Base-by-base conservation (phyloP, 345 rosid genomes). In the Aquilaria yunnanensis region DNA sequence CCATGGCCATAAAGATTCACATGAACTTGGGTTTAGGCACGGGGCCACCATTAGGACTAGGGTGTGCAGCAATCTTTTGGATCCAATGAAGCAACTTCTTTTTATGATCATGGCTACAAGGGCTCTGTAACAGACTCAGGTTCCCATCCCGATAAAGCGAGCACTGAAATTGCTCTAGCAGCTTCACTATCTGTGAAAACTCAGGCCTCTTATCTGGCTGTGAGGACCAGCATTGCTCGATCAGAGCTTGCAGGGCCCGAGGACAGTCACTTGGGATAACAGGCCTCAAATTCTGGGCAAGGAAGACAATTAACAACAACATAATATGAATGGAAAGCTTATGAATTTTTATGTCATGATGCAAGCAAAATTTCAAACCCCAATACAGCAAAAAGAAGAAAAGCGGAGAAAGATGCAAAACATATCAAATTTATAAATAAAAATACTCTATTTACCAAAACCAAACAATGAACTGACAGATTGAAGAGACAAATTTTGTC, bases 171-270 rank as follows among this genome's bases (percentile, higher is more conserved):
- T 88, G 81, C 80, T 90, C 96, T 55, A 90, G 61, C 31, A 88
- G 82, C 71, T 82, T 88, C 30, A 90, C 87, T 31, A 85, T 70
- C 74, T 85, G 97, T 81, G 86, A 74, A 70, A 87, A 90, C 43
- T 90, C 97, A 0, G 95, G 97, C 80, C 97, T 82, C 77, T 81
- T 85, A 33, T 83, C 90, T 4, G 92, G 77, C 9, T 85, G 81
- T 75, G 70, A 37, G 14, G 87, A 75, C 97, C 97, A 90, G 59
- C 97, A 90, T 32, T 79, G 90, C 77, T 88, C 89, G 2, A 90
- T 85, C 54, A 87, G 78, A 47, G 85, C 86, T 78, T 70, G 72
- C 85, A 90, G 75, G 3, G 96, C 75, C 4, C 66, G 68, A 34
- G 87, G 83, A 69, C 92, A 90, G 37, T 71, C 69, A 54, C 37